Percentiles rank a stretch among this genome's conserved stretches.
Conservation (phyloP, 768 basidiomycete genomes). For the Hericium rajendrae region DNA sequence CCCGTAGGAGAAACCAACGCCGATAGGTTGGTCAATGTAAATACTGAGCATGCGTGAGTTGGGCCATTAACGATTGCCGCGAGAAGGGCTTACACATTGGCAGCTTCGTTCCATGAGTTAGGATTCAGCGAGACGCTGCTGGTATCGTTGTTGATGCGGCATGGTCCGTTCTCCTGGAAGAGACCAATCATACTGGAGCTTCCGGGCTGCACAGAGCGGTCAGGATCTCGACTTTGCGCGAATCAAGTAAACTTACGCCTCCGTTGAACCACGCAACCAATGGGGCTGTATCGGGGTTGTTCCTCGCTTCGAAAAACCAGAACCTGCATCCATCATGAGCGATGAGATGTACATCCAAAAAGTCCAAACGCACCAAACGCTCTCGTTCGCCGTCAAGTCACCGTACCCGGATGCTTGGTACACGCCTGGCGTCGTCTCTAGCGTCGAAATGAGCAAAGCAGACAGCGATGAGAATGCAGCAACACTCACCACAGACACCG, state of each 20-base stretch:
- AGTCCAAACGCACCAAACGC: constrained; percentile 36
- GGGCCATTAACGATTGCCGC: neutral
- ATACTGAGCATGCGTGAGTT: constrained; percentile 18
- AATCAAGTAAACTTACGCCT: constrained; percentile 19
- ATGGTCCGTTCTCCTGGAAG: constrained; percentile 89
- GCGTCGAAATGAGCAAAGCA: neutral
- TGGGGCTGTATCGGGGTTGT: constrained; percentile 51
- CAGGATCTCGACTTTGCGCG: neutral
- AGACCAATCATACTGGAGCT: constrained; percentile 57
- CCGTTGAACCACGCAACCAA: constrained; percentile 62
- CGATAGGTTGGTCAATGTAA: constrained; percentile 58
- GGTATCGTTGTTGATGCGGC: constrained; percentile 60
- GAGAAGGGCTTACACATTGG: constrained; percentile 28
- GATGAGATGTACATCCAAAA: neutral
- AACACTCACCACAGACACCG: constrained; percentile 42
- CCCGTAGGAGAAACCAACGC: constrained; percentile 56
- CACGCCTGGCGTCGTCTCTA: constrained; percentile 51
- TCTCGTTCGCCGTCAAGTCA: constrained; percentile 45
- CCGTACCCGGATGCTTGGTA: constrained; percentile 57
- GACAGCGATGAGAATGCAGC: neutral
- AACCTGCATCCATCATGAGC: constrained; percentile 31
- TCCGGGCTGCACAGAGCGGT: constrained; percentile 21
- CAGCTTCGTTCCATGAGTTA: constrained; percentile 48
- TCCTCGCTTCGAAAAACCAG: constrained; percentile 62
- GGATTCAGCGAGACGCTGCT: constrained; percentile 39